These are phyloP conservation scores for Thelephora aurantiotincta DNA, from an alignment of 768 basidiomycete genomes.

Conservation along the genomic window DNA sequence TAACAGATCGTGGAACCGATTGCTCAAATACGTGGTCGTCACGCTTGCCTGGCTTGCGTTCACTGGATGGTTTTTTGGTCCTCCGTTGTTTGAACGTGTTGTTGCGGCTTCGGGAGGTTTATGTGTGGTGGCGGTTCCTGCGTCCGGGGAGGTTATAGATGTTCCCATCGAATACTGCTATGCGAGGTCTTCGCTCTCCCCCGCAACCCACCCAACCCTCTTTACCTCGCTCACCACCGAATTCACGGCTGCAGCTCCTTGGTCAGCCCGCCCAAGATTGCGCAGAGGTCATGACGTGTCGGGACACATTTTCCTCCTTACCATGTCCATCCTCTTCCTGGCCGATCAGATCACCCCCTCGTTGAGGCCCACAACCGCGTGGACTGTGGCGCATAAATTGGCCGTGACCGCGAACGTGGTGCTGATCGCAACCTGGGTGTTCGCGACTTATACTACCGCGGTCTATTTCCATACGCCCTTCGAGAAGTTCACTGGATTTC, in stretches of 20 bases:
- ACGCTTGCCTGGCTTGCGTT: conserved; percentile 63
- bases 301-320: conserved; percentile 85
- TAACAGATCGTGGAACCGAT: conserved; percentile 25
- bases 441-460: conserved; percentile 68
- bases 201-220: conserved; percentile 45
- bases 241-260: conserved; percentile 18
- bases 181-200: conserved; percentile 34
- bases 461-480: conserved; percentile 83
- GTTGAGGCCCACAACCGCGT: conserved; percentile 18
- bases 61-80: conserved; percentile 83
- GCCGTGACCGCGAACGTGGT: conserved; percentile 32
- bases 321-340: conserved; percentile 66
- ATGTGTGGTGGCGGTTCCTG: conserved; percentile 53
- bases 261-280: conserved; percentile 42
- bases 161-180: conserved; percentile 49
- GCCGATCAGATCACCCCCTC: conserved; percentile 57
- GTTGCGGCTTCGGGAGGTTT: conserved; percentile 56
- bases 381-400: conserved; percentile 29
- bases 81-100: conserved; percentile 57
- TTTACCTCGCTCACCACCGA: conserved; percentile 20
- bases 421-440: conserved; percentile 51
- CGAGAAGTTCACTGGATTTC: conserved; percentile 78
- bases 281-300: conserved; percentile 84
- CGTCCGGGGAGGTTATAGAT: conserved; percentile 30
- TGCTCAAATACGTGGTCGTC: conserved; percentile 40